Base-by-base conservation (phyloP, 441 rosid genomes). In the Syzygium malaccense region DNA sequence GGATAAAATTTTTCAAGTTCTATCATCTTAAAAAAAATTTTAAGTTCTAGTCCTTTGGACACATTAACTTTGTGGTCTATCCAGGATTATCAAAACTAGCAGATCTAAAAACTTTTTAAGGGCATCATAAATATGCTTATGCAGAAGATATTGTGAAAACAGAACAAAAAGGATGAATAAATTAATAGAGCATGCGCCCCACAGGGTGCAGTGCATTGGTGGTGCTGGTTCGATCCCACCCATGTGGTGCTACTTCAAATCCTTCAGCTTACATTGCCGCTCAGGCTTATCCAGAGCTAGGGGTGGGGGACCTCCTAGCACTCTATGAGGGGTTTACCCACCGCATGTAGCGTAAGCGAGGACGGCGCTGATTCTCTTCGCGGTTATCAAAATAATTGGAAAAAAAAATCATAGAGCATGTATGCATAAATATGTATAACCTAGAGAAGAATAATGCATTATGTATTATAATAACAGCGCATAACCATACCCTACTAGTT, bases 401-500 rank as follows among this genome's bases (percentile, higher is more conserved):
- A 20, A 12, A 20, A 32, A 3, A 5, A 20, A 5, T 12, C 51
- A 41, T 20, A 45, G n/a, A 37, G 51, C n/a, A 37, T 75, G 51
- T 71, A 71, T 33, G 49, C 49, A 20, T 19, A 10, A 33, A 75
- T 13, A 37, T 3, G 14, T 41, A 41, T 41, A 30, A 64, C 23
- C 75, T 64, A 64, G 41, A 64, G 75, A 75, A 2, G n/a, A 75
- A 41, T 41, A 25, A 75, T 41, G 83, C 49, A 23, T 45, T 75
- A 75, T 1, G 1, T 75, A 37, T 75, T 45, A 23, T 75, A 41
- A 75, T 75, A 75, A 37, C 28, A 75, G 18, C 3, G 28, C 25
- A 88, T 25, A 86, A 86, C 71, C 94, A 89, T 96, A 98, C 99
- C 94, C 94, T 97, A 93, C 95, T 93, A 28, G 99, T 94, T 92